Conservation (phyloP, 2,329 filamentous ascomycete species). For the Aspergillus tubingensis region DNA sequence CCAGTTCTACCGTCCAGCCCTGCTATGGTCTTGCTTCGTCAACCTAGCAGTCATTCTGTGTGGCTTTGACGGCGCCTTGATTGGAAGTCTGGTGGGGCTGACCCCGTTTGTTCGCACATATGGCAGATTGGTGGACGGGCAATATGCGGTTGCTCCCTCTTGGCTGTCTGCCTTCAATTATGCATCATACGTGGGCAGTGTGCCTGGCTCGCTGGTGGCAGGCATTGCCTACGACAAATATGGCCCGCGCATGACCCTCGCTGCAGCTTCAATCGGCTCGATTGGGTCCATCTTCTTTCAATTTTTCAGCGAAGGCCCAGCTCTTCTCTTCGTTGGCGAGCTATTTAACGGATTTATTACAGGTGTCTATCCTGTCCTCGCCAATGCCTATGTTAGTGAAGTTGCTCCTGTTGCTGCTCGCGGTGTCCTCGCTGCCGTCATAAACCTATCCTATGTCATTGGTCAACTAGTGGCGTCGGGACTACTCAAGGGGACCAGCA, state of each 20-base stretch:
- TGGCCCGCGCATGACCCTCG: background rate
- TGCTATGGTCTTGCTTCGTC: background rate
- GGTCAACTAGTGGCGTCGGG: conserved; percentile 52
- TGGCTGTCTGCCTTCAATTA: background rate
- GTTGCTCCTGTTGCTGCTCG: conserved; percentile 43
- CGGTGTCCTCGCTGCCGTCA: conserved; percentile 43
- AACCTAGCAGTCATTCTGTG: background rate
- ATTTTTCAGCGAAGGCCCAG: conserved; percentile 49
- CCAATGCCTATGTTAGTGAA: conserved; percentile 45
- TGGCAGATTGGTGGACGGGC: background rate
- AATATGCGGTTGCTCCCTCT: background rate
- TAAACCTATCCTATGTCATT: conserved; percentile 46
- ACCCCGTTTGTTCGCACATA: background rate
- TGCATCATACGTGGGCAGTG: background rate
- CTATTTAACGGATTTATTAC: conserved; percentile 52
- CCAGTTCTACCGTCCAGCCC: background rate
- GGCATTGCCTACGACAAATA: background rate
- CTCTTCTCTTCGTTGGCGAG: conserved; percentile 47
- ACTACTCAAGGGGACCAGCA: conserved; percentile 47
- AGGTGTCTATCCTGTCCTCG: conserved; percentile 50
- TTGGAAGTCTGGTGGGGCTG: background rate
- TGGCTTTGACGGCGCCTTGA: background rate
- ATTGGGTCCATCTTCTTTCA: conserved; percentile 44
- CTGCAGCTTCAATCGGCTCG: background rate
- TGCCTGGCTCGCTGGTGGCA: background rate